Conservation (phyloP, 768 basidiomycete species). For the Melanogaster broomeanus region DNA sequence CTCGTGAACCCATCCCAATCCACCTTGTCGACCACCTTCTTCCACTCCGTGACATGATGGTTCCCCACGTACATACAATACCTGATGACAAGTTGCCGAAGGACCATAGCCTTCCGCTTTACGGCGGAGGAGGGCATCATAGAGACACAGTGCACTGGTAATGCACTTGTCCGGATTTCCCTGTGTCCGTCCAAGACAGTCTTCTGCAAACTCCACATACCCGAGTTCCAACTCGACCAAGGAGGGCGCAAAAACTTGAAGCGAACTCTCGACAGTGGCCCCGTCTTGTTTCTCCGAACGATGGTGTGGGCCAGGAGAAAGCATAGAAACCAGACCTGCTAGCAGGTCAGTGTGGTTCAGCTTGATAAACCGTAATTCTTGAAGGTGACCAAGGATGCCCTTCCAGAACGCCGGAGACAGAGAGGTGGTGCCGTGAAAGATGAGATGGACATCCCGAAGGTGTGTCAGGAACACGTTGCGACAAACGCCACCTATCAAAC, state of each 20-base stretch:
- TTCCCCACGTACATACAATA: conserved; percentile 11
- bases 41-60: conserved; percentile 1
- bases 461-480: conserved; percentile 10
- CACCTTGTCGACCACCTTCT: conserved; percentile 9
- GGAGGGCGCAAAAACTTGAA: conserved; percentile 14
- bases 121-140: conserved; percentile 16
- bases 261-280: background rate
- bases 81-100: conserved; percentile 10
- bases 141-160: conserved; percentile 13
- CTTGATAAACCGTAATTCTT: conserved; percentile 12
- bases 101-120: conserved; percentile 6
- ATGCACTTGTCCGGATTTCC: background rate
- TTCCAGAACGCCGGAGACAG: conserved; percentile 18
- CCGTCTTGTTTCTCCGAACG: background rate
- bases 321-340: conserved; percentile 8
- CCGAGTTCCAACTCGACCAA: conserved; percentile 15
- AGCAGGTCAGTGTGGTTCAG: conserved; percentile 6
- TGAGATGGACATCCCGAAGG: conserved; percentile 11
- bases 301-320: conserved; percentile 1
- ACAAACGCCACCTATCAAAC: conserved; percentile 11
- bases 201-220: conserved; percentile 7
- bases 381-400: conserved; percentile 14
- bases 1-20: conserved; percentile 18
- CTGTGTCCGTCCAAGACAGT: background rate
- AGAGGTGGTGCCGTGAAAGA: conserved; percentile 3